A percentile compares a stretch with the other conserved stretches of the same genome.
Conservation (phyloP, 768 basidiomycete genomes). For the Pisolithus tinctorius region DNA sequence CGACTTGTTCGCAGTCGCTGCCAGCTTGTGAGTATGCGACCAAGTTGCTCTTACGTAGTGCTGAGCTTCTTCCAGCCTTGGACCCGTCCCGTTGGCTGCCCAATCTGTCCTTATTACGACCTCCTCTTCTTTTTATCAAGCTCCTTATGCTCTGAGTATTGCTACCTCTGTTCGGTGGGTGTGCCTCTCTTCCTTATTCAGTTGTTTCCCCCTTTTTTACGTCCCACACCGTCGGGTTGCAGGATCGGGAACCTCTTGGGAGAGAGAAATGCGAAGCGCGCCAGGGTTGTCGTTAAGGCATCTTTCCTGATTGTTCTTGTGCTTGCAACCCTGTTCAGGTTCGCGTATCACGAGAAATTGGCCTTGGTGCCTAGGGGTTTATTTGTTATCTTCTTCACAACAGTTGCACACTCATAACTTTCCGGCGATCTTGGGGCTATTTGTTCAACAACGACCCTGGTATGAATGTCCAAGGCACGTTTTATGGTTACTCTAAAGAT, state of each 20-base stretch:
- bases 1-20: constrained; percentile 34
- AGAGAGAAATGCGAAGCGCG: constrained; percentile 66
- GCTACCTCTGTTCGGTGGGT: constrained; percentile 78
- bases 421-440: constrained; percentile 62
- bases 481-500: no score
- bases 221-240: neutral
- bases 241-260: constrained; percentile 89
- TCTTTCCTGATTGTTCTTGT: constrained; percentile 59
- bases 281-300: constrained; percentile 57
- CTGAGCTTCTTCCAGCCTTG: constrained; percentile 41
- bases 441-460: constrained; percentile 63
- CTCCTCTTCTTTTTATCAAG: constrained; percentile 71
- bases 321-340: constrained; percentile 27
- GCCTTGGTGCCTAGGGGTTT: neutral
- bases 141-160: constrained; percentile 75
- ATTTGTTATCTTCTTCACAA: constrained; percentile 23
- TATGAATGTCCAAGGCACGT: no score
- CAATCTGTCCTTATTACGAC: constrained; percentile 83
- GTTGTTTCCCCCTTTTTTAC: neutral
- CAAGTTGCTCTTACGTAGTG: no score
- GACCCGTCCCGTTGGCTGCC: constrained; percentile 75
- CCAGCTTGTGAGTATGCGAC: constrained; percentile 36
- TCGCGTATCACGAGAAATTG: neutral
- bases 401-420: constrained; percentile 42
- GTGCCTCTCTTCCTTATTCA: neutral